Base-by-base conservation (phyloP, 2,329 filamentous ascomycete species). In the Blumeriella jaapii region DNA sequence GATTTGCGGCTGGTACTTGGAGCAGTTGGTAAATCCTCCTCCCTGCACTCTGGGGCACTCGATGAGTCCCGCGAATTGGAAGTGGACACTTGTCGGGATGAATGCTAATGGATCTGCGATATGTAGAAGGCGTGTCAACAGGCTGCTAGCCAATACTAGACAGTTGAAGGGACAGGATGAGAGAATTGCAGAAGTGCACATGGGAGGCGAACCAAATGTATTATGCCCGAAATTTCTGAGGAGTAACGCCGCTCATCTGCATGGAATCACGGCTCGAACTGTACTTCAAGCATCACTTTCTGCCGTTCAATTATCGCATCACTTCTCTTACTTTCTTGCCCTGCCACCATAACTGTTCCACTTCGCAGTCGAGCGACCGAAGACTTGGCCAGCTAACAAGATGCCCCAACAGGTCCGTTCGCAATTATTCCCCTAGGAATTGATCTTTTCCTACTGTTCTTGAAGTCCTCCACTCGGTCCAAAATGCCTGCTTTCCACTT, bases 1-100 rank as follows among this genome's bases (percentile, higher is more conserved):
- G 58, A 93, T 95, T 58, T 98, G 91, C 67, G 82, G 82, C 50
- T 98, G 89, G 87, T 98, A 98, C 62, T 67, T 98, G 53, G 91
- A 98, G 61, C 89, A 98, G 73, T 70, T 98, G 62, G 63, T 66
- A n/a, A n/a, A n/a, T n/a, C n/a, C n/a, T n/a, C n/a, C n/a, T n/a
- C n/a, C n/a, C n/a, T n/a, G n/a, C n/a, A n/a, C n/a, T n/a, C n/a
- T n/a, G n/a, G n/a, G n/a, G n/a, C n/a, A n/a, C n/a, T n/a, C n/a
- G n/a, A n/a, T n/a, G n/a, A n/a, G n/a, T n/a, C n/a, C n/a, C n/a
- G n/a, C n/a, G 10, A 24, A n/a, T 24, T 4, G 10, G 3, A 24
- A 24, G 20, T 16, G 16, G 7, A 17, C 6, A 20, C 18, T 7
- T 16, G n/a, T 25, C 20, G 9, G 2, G 25, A 31, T 13, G 22